Base-by-base conservation (phyloP, 768 basidiomycete genomes). In the Trichaptum fuscoviolaceum region DNA sequence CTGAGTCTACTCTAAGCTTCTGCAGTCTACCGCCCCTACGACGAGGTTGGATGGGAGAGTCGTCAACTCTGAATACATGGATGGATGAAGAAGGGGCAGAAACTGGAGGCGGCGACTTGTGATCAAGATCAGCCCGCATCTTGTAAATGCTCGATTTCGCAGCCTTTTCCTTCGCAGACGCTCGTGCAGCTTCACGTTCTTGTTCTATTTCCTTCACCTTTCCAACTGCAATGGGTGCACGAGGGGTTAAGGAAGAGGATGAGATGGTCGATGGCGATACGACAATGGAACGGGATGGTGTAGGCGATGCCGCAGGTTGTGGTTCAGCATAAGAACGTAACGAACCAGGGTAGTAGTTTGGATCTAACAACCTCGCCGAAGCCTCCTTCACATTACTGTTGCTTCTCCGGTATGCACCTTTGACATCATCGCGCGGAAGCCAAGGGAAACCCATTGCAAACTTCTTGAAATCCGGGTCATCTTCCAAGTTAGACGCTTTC, bases 91-190 rank as follows among this genome's bases (percentile, higher is more conserved):
- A 75, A 42, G 84, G 81, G 0, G 83, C 79, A 18, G 83, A 74
- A 35, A 69, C 65, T 18, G 64, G 34, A 36, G 65, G 58, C 52
- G 66, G 59, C 17, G 67, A 66, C 24, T 69, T 71, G 67, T 20
- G 69, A 66, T 52, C 42, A 36, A 88, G 77, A 30, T 77, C 76
- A 52, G 81, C 75, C 65, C 89, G 84, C 69, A 88, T 89, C 57
- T 88, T 87, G 70, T 93, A 93, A 63, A 93, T 93, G 74, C 87
- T 82, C n/a, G 92, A 93, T 72, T 85, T 89, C 75, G 90, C 92
- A 24, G 87, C 90, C 75, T 91, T 88, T 77, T 92, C 90, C 73
- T 82, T 87, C 66, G 81, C 81, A 35, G 89, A 87, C 23, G 82
- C 84, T 67, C 88, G 82, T 68, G 81, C 85, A 1, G 88, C 89